phyloP scores from a whole-genome alignment of 2,329 filamentous ascomycete species.

The Dactylellina cionopaga region DNA sequence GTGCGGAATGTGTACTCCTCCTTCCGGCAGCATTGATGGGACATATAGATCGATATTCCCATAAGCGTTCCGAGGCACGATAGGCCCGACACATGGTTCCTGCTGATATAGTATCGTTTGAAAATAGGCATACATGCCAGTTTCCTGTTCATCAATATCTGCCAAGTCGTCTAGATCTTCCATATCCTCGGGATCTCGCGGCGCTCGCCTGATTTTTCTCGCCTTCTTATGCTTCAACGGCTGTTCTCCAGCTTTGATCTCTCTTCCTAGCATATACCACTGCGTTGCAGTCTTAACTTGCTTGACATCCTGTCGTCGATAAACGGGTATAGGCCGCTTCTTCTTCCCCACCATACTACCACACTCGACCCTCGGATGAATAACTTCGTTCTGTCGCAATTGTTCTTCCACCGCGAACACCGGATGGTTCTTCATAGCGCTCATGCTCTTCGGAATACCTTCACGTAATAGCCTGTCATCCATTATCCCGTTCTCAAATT shows the following conservation, averaged over 20 bases:
- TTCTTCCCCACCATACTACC: constrained; percentile 77
- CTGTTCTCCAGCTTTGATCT: constrained; percentile 80
- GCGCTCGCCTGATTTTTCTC: constrained; percentile 61
- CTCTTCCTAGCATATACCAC: constrained; percentile 88
- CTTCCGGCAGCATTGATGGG: constrained; percentile 18
- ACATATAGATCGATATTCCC: constrained; percentile 73
- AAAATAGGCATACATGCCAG: constrained; percentile 66
- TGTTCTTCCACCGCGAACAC: constrained; percentile 81
- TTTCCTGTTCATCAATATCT: constrained; percentile 62
- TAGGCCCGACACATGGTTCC: constrained; percentile 77
- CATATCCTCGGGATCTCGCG: constrained; percentile 45
- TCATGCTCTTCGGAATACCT: constrained; percentile 83
- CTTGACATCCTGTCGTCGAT: constrained; percentile 81
- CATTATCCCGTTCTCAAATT: constrained; percentile 83
- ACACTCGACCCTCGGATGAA: constrained; percentile 75
- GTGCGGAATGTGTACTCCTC: constrained; percentile 33
- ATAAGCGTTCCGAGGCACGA: constrained; percentile 83
- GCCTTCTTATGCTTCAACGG: constrained; percentile 78
- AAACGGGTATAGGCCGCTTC: constrained; percentile 71
- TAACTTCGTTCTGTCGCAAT: constrained; percentile 81
- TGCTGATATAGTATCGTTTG: constrained; percentile 72
- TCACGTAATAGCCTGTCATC: constrained; percentile 76
- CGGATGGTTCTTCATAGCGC: constrained; percentile 88
- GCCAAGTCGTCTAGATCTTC: constrained; percentile 58
- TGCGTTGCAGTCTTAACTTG: constrained; percentile 80